phyloP scores from a whole-genome alignment of 73 alveolate genomes.

The Durusdinium trenchii region DNA sequence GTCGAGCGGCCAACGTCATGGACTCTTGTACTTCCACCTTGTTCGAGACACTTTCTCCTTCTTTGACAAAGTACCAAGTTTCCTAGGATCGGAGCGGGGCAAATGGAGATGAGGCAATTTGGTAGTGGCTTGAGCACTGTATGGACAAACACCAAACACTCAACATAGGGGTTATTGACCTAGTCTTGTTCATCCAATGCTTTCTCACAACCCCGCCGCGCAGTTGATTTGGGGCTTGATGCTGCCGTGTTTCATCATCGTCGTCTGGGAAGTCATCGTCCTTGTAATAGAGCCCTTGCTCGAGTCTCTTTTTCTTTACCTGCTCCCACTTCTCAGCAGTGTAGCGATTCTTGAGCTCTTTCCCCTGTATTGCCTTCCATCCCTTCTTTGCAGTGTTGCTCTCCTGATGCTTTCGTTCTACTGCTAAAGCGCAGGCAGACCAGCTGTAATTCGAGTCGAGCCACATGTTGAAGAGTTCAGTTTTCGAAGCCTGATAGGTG shows the following conservation, averaged over 20 bases:
- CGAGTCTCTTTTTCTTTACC: not conserved
- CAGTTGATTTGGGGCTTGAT: not conserved
- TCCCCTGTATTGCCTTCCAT: not conserved
- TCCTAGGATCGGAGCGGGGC: not conserved
- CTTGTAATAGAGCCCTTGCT: not conserved
- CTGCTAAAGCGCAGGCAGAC: not conserved
- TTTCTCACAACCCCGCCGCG: too few species aligned
- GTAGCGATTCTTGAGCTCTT: not conserved
- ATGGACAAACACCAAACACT: not conserved
- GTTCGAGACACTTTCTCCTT: not conserved
- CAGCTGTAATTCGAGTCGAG: not conserved
- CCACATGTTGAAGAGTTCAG: not conserved
- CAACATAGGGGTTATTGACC: not conserved
- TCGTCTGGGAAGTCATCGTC: slow-evolving; percentile 22
- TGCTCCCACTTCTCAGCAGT: not conserved
- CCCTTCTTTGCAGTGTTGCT: not conserved
- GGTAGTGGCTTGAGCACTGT: not conserved
- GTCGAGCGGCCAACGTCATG: not conserved
- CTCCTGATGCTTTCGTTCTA: not conserved
- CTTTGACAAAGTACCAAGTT: not conserved
- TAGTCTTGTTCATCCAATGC: too few species aligned
- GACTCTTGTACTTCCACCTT: not conserved
- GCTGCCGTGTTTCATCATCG: not conserved
- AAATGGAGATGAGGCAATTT: not conserved
- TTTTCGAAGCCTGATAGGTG: not conserved